Base-by-base conservation (phyloP, 2,329 filamentous ascomycete species). In the Biscogniauxia sp. region DNA sequence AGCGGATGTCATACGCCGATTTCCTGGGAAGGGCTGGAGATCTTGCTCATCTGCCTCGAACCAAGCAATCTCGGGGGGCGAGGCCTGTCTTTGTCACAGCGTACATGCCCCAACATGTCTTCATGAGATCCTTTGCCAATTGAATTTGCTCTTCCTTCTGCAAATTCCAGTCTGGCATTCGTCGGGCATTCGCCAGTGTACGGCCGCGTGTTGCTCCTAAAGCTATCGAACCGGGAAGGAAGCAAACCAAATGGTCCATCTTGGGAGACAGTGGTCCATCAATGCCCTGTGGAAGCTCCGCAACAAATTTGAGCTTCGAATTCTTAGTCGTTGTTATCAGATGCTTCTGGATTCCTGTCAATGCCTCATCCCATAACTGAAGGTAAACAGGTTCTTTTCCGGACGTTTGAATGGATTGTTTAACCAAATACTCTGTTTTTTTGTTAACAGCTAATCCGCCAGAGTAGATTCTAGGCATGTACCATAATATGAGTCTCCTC, bases 21-120 rank as follows among this genome's bases (percentile, higher is more conserved):
- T 69, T 73, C 84, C 76, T 68, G 79, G 69, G 13, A 79, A 80
- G 23, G 82, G 79, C 68, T 84, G 84, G 66, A 84, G 79, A 1
- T 91, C 88, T 6, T 88, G 87, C 26, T 86, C 78, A 67, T 85
- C 82, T 54, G 94, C 82, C 56, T 90, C 81, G 75, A 97, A 97
- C 78, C 95, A 90, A 0, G 91, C 89, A 69, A 97, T 97, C 76
- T 98, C 94, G 0, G 91, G 91, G 88, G 0, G 94, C 92, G 11
- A 98, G 85, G 0, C 93, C 93, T 0, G 93, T 97, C 13, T 86
- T 84, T 67, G 92, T 97, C 67, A 83, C 88, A 71, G 91, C 89
- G 79, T 98, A 97, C 86, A 94, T 97, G 70, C 91, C 93, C 91
- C 93, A 96, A 81, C 94, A 98, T 1, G 93, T 97, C 64, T 96